Evolutionary conservation across 371 early-diverging fungal species (phyloP).

Genomic region (Coemansia sp.): DNA sequence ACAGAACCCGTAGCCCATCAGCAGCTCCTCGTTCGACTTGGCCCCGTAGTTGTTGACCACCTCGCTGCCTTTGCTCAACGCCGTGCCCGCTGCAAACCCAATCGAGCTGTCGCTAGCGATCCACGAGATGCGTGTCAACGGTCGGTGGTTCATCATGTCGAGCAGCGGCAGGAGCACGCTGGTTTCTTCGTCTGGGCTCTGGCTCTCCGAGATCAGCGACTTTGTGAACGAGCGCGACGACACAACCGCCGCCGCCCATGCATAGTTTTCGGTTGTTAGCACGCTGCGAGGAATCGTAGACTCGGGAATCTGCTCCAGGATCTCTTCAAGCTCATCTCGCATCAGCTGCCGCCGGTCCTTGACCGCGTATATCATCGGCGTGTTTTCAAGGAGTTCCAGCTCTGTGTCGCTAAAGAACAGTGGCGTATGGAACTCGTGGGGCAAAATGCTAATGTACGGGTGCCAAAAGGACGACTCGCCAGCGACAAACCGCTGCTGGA

Average conservation of each 20-base stretch:
- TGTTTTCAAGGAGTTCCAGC: slow-evolving; percentile 54
- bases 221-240: slow-evolving; percentile 65
- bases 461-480: slow-evolving; percentile 44
- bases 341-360: slow-evolving; percentile 50
- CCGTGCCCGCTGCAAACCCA: slow-evolving; percentile 29
- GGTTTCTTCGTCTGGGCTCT: slow-evolving; percentile 21
- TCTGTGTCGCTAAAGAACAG: slow-evolving; percentile 51
- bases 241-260: slow-evolving; percentile 61
- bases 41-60: slow-evolving; percentile 69
- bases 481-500: slow-evolving; percentile 48
- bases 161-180: slow-evolving; percentile 60
- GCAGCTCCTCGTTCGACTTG: slow-evolving; percentile 71
- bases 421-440: slow-evolving; percentile 41
- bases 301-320: slow-evolving; percentile 38
- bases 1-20: slow-evolving; percentile 67
- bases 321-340: slow-evolving; percentile 43
- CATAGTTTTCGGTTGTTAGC: slow-evolving; percentile 52
- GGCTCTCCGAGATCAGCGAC: slow-evolving; percentile 43
- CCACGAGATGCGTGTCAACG: slow-evolving; percentile 59
- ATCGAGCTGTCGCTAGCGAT: slow-evolving; percentile 33
- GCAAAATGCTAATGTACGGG: slow-evolving; percentile 56
- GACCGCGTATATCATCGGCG: slow-evolving; percentile 54
- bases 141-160: slow-evolving; percentile 62
- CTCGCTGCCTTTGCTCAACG: slow-evolving; percentile 52
- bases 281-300: slow-evolving; percentile 10